Evolutionary conservation across 73 alveolate species (phyloP), one percentile per base, ranked within the genome.

Genomic region (Paramecium tetraurelia): DNA sequence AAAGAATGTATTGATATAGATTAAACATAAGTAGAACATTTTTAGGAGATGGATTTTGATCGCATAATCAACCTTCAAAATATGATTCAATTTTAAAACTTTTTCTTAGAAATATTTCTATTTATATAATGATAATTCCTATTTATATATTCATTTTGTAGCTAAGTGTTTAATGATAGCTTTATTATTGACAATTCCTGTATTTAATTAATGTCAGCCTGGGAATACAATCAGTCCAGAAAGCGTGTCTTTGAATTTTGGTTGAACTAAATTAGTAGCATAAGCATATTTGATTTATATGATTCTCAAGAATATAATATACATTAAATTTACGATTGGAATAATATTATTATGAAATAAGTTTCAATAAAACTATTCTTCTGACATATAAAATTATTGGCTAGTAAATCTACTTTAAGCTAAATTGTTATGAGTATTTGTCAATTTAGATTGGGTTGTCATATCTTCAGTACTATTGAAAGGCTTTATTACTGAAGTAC

Each of bases 341-440:
- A 48, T 48, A 48, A 16, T 48, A 7, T 53, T 5, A 53, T 53
- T 18, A 53, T 53, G 11, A 16, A 4, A 53, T 53, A 18, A 48
- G 21, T 53, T 63, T 63, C 84, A 63, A 63, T 63, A 63, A 63
- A 63, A 63, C 27, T 63, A 33, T 31, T 63, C 84, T 27, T 63
- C 84, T 63, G 84, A 63, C 46, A 63, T 31, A 63, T 63, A 63
- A 63, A 63, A 63, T 14, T 63, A 5, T 63, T 27, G 84, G 24
- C 50, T 63, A 63, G 84, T 63, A 18, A 63, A 63, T 63, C 84
- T 63, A 33, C 84, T 63, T 63, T 63, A 7, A 3, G 84, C 84
- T 33, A 63, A 33, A 63, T 63, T 63, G 4, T 63, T 2, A 63
- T 63, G 84, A 63, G 84, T 63, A 63, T 31, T 63, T 12, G 50